A percentile compares a stretch with the other conserved stretches of the same genome.
These are phyloP conservation scores for Linaria vulgaris DNA, from an alignment of 257 asterid species.

Conservation along the genomic window DNA sequence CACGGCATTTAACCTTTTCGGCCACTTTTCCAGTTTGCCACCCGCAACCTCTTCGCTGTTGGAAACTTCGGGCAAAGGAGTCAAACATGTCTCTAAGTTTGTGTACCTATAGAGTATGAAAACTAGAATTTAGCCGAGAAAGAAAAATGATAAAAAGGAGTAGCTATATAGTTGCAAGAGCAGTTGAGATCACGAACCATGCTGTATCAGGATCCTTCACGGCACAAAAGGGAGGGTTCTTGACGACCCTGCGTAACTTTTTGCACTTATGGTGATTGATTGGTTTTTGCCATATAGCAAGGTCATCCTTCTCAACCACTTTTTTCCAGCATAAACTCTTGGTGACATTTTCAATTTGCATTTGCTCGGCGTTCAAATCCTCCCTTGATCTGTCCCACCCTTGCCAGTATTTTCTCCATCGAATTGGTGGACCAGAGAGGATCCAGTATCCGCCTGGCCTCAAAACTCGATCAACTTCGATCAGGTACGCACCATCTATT, in stretches of 20 bases:
- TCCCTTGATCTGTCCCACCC: constrained; percentile 73
- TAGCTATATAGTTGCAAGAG: neutral
- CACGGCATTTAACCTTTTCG: constrained; percentile 58
- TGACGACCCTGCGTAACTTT: constrained; percentile 49
- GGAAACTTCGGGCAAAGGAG: constrained; percentile 81
- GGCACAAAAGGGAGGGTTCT: constrained; percentile 67
- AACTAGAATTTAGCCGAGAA: neutral
- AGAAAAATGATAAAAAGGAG: neutral
- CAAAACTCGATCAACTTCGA: constrained; percentile 78
- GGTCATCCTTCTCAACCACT: constrained; percentile 58
- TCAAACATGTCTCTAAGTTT: constrained; percentile 77
- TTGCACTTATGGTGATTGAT: constrained; percentile 75
- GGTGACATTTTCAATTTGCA: constrained; percentile 62
- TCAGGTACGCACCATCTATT: constrained; percentile 80
- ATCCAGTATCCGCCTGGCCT: constrained; percentile 98
- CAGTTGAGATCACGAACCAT: constrained; percentile 42
- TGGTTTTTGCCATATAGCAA: constrained; percentile 84
- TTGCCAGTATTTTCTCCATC: constrained; percentile 76
- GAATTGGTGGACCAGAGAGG: constrained; percentile 91
- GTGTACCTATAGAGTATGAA: constrained; percentile 53
- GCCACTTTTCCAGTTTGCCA: constrained; percentile 73
- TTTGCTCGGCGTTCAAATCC: constrained; percentile 66
- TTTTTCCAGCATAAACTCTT: constrained; percentile 91
- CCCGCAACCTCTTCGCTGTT: constrained; percentile 60
- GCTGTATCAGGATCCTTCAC: constrained; percentile 70